Evolutionary conservation across 306 rosid species (phyloP).

Genomic region (Cicer chorassanicum): DNA sequence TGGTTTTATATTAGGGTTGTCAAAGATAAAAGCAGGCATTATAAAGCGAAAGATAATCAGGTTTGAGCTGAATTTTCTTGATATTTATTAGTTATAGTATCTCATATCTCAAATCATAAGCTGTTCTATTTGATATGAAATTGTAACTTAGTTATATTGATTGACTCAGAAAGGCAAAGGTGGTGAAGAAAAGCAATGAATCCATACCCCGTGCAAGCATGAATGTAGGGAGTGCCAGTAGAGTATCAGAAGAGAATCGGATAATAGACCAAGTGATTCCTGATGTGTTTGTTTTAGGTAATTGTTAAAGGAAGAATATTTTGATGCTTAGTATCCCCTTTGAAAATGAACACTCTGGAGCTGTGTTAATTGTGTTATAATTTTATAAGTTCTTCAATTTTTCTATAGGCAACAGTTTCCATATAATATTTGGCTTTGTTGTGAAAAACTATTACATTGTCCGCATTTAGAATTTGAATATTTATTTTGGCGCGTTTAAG

Average conservation of each 20-base stretch:
- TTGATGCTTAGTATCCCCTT: constrained; percentile 2
- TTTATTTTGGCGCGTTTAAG: constrained; percentile 11
- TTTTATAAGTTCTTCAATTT: constrained; percentile 8
- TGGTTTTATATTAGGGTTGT: constrained; percentile 61
- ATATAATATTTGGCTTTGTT: not conserved
- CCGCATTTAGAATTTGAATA: constrained; percentile 17
- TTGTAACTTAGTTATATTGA: constrained; percentile 36
- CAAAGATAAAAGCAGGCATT: constrained; percentile 71
- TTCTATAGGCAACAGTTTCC: constrained; percentile 6
- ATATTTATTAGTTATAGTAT: constrained; percentile 30
- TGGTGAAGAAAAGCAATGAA: constrained; percentile 58
- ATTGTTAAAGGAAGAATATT: constrained; percentile 22
- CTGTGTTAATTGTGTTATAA: constrained; percentile 12
- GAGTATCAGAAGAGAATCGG: constrained; percentile 58
- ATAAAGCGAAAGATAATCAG: constrained; percentile 77
- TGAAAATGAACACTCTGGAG: constrained; percentile 25
- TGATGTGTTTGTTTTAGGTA: constrained; percentile 66
- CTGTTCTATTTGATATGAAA: constrained; percentile 39
- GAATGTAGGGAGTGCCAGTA: constrained; percentile 52
- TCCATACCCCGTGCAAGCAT: constrained; percentile 47
- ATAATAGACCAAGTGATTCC: constrained; percentile 53
- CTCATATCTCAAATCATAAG: not conserved
- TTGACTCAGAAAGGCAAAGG: constrained; percentile 78
- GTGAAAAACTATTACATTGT: not conserved
- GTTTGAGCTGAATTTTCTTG: constrained; percentile 54